Conservation (phyloP, 1,284 basidiomycete genomes). For the Austroboletus novae-zelandiae region DNA sequence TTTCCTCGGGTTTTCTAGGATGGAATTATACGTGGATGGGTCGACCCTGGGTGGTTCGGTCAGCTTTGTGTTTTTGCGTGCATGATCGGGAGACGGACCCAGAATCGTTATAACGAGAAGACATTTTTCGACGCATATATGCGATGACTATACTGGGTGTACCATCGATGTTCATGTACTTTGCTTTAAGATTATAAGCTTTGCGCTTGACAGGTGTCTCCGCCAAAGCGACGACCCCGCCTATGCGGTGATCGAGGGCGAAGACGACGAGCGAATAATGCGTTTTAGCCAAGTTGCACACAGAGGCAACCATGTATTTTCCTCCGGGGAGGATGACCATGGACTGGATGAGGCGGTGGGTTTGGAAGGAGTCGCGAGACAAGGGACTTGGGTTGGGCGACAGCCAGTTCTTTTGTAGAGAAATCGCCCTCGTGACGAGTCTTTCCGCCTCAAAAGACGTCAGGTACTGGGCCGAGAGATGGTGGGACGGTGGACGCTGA, state of each 20-base stretch:
- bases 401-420: conserved; percentile 59
- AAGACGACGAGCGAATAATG: conserved; percentile 55
- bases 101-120: conserved; percentile 25
- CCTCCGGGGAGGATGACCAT: conserved; percentile 68
- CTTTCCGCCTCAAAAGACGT: conserved; percentile 62
- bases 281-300: conserved; percentile 41
- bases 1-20: conserved; percentile 37
- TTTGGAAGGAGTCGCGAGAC: conserved; percentile 35
- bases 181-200: conserved; percentile 59
- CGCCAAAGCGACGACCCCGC: conserved; percentile 48
- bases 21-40: conserved; percentile 41
- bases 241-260: conserved; percentile 52
- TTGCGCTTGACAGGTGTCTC: conserved; percentile 49
- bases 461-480: conserved; percentile 40
- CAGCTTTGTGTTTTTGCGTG: background rate
- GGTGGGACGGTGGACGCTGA: conserved; percentile 58
- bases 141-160: conserved; percentile 58
- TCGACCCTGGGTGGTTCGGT: conserved; percentile 36
- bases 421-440: conserved; percentile 58
- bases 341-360: conserved; percentile 49
- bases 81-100: conserved; percentile 24
- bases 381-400: conserved; percentile 38
- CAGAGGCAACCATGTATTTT: conserved; percentile 63
- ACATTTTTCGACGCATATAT: conserved; percentile 43
- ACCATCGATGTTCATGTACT: conserved; percentile 52